Evolutionary conservation across 2,329 filamentous ascomycete genomes (phyloP).

Genomic region (Penicillium sp.): DNA sequence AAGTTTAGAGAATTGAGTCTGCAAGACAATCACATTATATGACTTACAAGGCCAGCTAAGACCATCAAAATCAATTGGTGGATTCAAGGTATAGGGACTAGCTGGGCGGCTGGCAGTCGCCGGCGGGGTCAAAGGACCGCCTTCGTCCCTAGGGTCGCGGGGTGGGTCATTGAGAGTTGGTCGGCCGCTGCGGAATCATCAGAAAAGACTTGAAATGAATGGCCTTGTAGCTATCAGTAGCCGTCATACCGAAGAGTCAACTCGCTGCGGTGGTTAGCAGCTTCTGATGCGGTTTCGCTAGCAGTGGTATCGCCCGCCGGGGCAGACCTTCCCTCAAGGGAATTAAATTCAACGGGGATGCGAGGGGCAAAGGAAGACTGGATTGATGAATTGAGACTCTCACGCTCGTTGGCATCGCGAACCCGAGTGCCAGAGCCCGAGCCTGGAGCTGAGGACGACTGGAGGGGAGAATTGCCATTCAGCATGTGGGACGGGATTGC

Average conservation of each 20-base stretch:
- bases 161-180: conserved; percentile 46
- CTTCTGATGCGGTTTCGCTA: conserved; percentile 14
- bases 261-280: conserved; percentile 13
- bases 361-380: conserved; percentile 51
- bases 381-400: conserved; percentile 57
- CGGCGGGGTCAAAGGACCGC: conserved; percentile 48
- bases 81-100: conserved; percentile 48
- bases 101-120: conserved; percentile 48
- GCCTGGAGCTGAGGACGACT: conserved; percentile 38
- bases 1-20: conserved; percentile 9
- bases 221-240: neutral
- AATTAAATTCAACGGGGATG: conserved; percentile 30
- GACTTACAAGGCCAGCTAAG: conserved; percentile 51
- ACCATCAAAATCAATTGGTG: conserved; percentile 51
- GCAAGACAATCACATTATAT: neutral
- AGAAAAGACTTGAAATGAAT: neutral
- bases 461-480: conserved; percentile 53
- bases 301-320: conserved; percentile 17
- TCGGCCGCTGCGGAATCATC: conserved; percentile 17
- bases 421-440: conserved; percentile 25
- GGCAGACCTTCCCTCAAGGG: conserved; percentile 17
- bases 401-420: conserved; percentile 53
- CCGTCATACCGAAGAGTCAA: conserved; percentile 25
- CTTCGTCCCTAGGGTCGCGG: conserved; percentile 52
- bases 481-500: conserved; percentile 55